A percentile compares a stretch with the other conserved stretches of the same genome.
phyloP scores from a whole-genome alignment of 192 early-diverging fungal genomes.

The Dissophora ornata region DNA sequence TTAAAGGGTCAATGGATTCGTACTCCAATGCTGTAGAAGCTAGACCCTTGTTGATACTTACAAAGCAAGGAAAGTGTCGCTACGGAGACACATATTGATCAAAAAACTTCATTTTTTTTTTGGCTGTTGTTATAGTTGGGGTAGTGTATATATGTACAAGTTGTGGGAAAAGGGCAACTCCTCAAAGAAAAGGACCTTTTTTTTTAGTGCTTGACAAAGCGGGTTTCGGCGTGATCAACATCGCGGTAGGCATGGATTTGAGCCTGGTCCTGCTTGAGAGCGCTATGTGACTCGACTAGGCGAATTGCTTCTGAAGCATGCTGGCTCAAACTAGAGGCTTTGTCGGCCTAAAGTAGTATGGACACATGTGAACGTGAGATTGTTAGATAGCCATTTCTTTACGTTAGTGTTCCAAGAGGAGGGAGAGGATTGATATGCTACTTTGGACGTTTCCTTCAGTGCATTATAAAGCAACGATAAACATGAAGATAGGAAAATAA shows the following conservation, averaged over 20 bases:
- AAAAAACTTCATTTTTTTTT: too few relatives aligned
- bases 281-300: conserved; percentile 45
- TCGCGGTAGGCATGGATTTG: conserved; percentile 37
- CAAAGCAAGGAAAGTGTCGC: background rate
- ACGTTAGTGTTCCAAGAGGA: too few relatives aligned
- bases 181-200: background rate
- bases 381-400: too few relatives aligned
- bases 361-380: too few relatives aligned
- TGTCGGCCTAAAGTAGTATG: conserved; percentile 16
- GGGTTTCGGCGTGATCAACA: conserved; percentile 46
- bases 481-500: background rate
- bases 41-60: background rate
- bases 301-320: conserved; percentile 52
- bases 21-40: conserved; percentile 9
- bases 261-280: conserved; percentile 52
- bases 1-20: conserved; percentile 8
- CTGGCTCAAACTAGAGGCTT: conserved; percentile 36
- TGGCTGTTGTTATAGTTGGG: too few relatives aligned
- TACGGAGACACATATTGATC: too few relatives aligned
- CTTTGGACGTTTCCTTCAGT: background rate
- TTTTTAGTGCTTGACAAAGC: conserved; percentile 42
- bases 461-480: too few relatives aligned
- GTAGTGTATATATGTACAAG: conserved; percentile 30
- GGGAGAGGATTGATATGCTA: background rate
- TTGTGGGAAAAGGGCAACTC: background rate